Evolutionary conservation across 1,284 basidiomycete genomes (phyloP).

Genomic region (Ganoderma lucidum): DNA sequence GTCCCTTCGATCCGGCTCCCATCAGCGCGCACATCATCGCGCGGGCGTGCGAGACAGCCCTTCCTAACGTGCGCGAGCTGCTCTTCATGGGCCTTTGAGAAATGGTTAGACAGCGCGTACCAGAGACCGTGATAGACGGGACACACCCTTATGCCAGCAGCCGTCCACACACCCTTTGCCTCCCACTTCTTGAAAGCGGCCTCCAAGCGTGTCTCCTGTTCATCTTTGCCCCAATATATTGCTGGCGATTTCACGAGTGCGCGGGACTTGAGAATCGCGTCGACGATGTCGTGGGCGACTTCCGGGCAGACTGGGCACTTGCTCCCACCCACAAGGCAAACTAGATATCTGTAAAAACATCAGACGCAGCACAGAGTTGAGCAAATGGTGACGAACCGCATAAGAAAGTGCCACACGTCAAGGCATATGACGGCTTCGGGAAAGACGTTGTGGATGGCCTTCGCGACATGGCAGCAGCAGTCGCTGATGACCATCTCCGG

Average conservation of each 20-base stretch:
- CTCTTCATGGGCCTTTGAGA: slow-evolving; percentile 13
- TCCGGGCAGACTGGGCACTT: neutral
- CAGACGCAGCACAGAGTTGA: too few relatives aligned
- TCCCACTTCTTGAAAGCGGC: slow-evolving; percentile 4
- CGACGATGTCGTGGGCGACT: neutral
- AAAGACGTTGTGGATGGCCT: too few relatives aligned
- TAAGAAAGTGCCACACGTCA: too few relatives aligned
- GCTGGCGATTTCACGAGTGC: neutral
- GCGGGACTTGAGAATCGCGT: neutral
- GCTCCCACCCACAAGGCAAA: neutral
- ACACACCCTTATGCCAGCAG: slow-evolving; percentile 29
- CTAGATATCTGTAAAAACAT: slow-evolving; percentile 13
- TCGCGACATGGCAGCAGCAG: too few relatives aligned
- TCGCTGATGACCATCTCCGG: too few relatives aligned
- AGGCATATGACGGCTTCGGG: too few relatives aligned
- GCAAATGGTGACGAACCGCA: too few relatives aligned
- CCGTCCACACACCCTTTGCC: slow-evolving; percentile 28
- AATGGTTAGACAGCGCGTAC: neutral
- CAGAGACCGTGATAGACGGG: too few relatives aligned
- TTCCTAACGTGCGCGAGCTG: slow-evolving; percentile 38
- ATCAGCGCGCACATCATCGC: slow-evolving; percentile 35
- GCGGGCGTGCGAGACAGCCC: slow-evolving; percentile 36
- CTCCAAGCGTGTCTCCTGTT: slow-evolving; percentile 27
- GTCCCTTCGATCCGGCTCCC: slow-evolving; percentile 29
- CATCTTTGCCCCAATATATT: slow-evolving; percentile 21